phyloP scores from a whole-genome alignment of 1,284 basidiomycete genomes.

The Fomitiporia mediterranea region DNA sequence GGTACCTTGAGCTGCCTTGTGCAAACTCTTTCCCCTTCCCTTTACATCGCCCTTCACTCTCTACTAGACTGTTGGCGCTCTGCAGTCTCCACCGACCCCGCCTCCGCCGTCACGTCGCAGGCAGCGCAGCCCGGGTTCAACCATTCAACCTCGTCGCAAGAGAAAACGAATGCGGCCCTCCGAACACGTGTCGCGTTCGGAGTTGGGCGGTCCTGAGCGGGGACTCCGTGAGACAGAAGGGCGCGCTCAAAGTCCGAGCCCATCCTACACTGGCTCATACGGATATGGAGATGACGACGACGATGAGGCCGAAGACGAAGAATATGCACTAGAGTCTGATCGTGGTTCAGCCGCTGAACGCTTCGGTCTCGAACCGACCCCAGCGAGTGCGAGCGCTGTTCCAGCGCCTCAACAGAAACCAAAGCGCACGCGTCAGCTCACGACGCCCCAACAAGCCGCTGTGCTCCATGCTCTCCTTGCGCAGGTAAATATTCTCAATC shows the following conservation, averaged over 20 bases:
- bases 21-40: background rate
- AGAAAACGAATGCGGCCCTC: conserved; percentile 16
- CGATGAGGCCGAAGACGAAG: conserved; percentile 10
- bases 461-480: conserved; percentile 76
- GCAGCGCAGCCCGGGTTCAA: conserved; percentile 15
- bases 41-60: conserved; percentile 1
- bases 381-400: conserved; percentile 23
- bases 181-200: conserved; percentile 1
- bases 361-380: background rate
- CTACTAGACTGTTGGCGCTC: conserved; percentile 1
- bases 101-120: conserved; percentile 11
- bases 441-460: conserved; percentile 78
- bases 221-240: background rate
- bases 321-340: conserved; percentile 1
- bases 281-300: conserved; percentile 10
- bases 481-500: conserved; percentile 46
- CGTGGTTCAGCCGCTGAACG: background rate
- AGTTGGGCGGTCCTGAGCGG: conserved; percentile 3
- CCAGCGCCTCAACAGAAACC: conserved; percentile 57
- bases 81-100: conserved; percentile 11
- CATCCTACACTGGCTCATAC: conserved; percentile 11
- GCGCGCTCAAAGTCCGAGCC: conserved; percentile 10
- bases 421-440: conserved; percentile 65
- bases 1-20: background rate
- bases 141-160: conserved; percentile 9